A percentile compares a stretch with the other conserved stretches of the same genome.
phyloP scores from a whole-genome alignment of 2,329 filamentous ascomycete genomes.

The Epichloe typhina region DNA sequence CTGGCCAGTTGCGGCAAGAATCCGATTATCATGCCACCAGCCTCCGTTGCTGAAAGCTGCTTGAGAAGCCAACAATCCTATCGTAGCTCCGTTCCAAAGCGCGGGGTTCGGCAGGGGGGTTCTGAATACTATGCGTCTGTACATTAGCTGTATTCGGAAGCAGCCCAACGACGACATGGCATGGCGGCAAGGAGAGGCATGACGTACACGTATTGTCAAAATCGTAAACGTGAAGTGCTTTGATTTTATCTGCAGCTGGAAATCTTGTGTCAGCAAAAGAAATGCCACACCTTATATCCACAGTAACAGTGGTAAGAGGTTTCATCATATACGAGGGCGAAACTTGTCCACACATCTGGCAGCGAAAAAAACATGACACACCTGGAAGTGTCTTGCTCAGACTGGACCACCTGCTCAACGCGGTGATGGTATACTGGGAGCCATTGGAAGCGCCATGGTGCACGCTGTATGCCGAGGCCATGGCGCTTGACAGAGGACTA shows the following conservation, averaged over 20 bases:
- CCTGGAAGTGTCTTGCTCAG: conserved; percentile 58
- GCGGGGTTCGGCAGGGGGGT: conserved; percentile 87
- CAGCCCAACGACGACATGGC: not conserved
- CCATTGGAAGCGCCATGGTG: conserved; percentile 21
- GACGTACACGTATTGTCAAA: conserved; percentile 85
- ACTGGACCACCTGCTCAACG: conserved; percentile 74
- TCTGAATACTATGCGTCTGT: conserved; percentile 56
- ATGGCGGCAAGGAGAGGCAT: not conserved
- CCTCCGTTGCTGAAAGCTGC: conserved; percentile 72
- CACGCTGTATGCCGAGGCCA: conserved; percentile 27
- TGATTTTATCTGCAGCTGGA: conserved; percentile 53
- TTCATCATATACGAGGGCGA: not conserved
- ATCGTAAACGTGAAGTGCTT: conserved; percentile 82
- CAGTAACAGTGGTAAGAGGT: too few species aligned
- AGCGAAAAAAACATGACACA: conserved; percentile 17
- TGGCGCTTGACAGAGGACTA: conserved; percentile 18
- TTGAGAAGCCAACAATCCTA: conserved; percentile 62
- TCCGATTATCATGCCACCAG: conserved; percentile 92
- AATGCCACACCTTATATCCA: too few species aligned
- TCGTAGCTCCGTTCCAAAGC: conserved; percentile 68
- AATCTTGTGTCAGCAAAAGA: not conserved
- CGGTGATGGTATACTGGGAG: conserved; percentile 48
- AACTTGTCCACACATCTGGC: not conserved
- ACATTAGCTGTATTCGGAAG: not conserved
- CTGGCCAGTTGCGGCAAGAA: conserved; percentile 75